Evolutionary conservation across 2,329 filamentous ascomycete genomes (phyloP), one percentile per base, ranked within the genome.

Genomic region (Atkinsonella texensis): DNA sequence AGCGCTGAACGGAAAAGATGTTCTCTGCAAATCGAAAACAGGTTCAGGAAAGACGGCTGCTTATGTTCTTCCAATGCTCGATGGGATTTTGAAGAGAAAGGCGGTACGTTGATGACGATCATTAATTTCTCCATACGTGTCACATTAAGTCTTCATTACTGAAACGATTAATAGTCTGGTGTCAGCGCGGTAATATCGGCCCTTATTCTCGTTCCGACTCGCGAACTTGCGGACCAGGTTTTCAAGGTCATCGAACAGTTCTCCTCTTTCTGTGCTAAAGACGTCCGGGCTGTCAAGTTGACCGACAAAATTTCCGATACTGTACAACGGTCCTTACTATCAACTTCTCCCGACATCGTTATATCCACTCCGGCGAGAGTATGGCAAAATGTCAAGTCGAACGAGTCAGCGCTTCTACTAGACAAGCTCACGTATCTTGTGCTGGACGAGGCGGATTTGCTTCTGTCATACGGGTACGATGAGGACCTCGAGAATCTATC

Each of bases 31-130:
- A 63, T 89, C 91, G 39, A 94, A 91, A 68, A 97, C 93, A 5
- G 93, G 93, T 12, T 95, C 90, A 4, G 93, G 93, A 59, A 98
- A 98, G 75, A 98, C 93, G 11, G 89, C 89, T n/a, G 91, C 93
- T 48, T 97, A 97, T 65, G 74, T 95, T 7, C 76, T 98, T 42
- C 93, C 93, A 1, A 77, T 95, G n/a, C 70, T 98, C 15, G 86
- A 95, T 59, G 79, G 80, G 38, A 87, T 95, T 55, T 71, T 98
- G 52, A 87, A 85, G 64, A 80, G 81, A 58, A 95, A 95, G 69
- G 70, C 77, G 60, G 81, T 84, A 66, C 17, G 70, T 57, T 23
- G 20, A 42, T 15, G 31, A n/a, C 23, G 40, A 43, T 39, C 17
- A 18, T 17, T 11, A 15, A 5, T 38, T 11, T 44, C 28, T 4